Conservation (phyloP, 768 basidiomycete genomes). For the Russula sp. region DNA sequence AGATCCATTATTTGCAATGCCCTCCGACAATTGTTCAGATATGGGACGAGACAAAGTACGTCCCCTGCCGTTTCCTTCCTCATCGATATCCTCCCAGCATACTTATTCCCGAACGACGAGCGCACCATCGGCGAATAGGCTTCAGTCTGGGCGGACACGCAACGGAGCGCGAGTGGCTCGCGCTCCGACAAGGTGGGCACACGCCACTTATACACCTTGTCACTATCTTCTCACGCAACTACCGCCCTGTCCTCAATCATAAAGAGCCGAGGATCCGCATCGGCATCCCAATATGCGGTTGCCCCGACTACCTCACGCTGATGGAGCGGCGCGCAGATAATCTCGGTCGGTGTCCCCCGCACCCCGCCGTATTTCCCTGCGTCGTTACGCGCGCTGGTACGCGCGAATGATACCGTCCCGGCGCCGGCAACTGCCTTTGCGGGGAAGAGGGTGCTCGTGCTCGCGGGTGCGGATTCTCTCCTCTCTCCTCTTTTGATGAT, state of each 20-base stretch:
- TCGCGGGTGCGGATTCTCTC: constrained; percentile 70
- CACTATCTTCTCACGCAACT: constrained; percentile 12
- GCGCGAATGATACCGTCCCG: constrained; percentile 45
- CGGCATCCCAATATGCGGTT: constrained; percentile 53
- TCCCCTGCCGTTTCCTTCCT: constrained; percentile 79
- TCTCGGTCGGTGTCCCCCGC: constrained; percentile 43
- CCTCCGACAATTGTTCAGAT: too few species aligned
- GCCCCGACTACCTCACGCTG: constrained; percentile 62
- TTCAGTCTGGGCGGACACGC: constrained; percentile 84
- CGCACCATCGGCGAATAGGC: constrained; percentile 63
- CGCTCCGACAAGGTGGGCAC: constrained; percentile 46
- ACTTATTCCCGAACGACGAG: constrained; percentile 68
- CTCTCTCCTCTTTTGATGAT: too few species aligned
- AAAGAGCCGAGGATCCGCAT: constrained; percentile 45
- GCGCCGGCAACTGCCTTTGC: constrained; percentile 54
- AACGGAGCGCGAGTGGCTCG: constrained; percentile 75
- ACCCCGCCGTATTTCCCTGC: constrained; percentile 57
- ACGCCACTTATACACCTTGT: too few species aligned
- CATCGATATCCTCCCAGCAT: constrained; percentile 73
- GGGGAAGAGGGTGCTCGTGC: constrained; percentile 69
- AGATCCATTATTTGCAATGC: too few species aligned
- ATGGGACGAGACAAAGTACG: too few species aligned
- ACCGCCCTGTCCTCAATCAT: background rate
- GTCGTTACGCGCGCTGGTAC: constrained; percentile 49
- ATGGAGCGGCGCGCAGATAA: constrained; percentile 54